Base-by-base conservation (phyloP, 2,329 filamentous ascomycete species). In the Scedosporium boydii region DNA sequence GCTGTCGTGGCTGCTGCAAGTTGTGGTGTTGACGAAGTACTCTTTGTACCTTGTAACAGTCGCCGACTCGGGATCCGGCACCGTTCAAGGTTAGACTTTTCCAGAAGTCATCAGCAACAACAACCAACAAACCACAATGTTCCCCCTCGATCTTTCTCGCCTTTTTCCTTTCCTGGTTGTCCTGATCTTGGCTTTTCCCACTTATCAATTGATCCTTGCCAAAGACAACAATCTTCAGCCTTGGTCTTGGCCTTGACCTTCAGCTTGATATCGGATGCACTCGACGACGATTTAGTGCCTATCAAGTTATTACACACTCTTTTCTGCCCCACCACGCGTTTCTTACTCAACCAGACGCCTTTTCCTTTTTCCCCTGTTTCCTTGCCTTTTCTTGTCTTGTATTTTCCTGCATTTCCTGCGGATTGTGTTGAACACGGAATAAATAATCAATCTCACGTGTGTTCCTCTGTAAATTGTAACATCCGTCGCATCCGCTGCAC, bases 351-450 rank as follows among this genome's bases (percentile, higher is more conserved):
- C 29, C 29, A 34, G 29, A 34, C 44, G 16, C 6, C 18, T 18
- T 14, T 48, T 9, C 18, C 34, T 62, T 64, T 64, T 61, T 61
- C 60, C 64, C 58, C 66, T 62, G 66, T 63, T 62, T 27, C 60
- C 48, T 61, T 63, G 18, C 18, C 41, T 55, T 29, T 55, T 58
- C 64, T 58, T 64, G 58, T 53, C 51, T 66, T 48, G 58, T 44
- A 34, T 51, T 62, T 58, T 64, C 62, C 58, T 61, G n/a, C 38
- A 26, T 56, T 23, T 16, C 14, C 51, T 23, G 51, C 23, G 23
- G 51, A 56, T 23, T 26, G 51, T 56, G 23, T 48, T n/a, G 6
- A 7, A 48, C 18, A 5, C 44, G 14, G 44, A 48, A 48, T 48
- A 48, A 48, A 48, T 48, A 48, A 6, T 48, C 44, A 48, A 48